A percentile compares a stretch with the other conserved stretches of the same genome.
phyloP scores from a whole-genome alignment of 1,139 yeast species.

The Magnusiomyces starmeri region DNA sequence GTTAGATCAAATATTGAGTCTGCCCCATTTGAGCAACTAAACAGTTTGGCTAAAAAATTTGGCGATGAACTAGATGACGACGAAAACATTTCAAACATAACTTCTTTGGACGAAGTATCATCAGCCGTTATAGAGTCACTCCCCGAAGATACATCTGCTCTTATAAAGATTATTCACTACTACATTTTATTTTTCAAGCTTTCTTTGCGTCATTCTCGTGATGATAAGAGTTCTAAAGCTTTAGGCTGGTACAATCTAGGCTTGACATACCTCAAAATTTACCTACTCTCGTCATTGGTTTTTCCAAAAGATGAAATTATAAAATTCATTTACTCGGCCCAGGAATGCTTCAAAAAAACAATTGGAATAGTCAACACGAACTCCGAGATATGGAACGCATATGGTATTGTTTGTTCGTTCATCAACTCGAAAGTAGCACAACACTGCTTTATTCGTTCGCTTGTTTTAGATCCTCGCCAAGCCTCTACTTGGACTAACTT shows the following conservation, averaged over 20 bases:
- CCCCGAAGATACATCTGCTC: slow-evolving; percentile 19
- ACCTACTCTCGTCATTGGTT: slow-evolving; percentile 27
- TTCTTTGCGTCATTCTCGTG: slow-evolving; percentile 32
- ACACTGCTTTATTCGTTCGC: slow-evolving; percentile 84
- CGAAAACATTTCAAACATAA: slow-evolving; percentile 11
- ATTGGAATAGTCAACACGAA: slow-evolving; percentile 64
- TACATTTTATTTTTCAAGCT: slow-evolving; percentile 23
- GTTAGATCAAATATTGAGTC: slow-evolving; percentile 36
- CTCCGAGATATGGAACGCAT: slow-evolving; percentile 69
- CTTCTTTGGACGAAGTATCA: slow-evolving; percentile 14
- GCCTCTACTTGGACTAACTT: slow-evolving; percentile 72
- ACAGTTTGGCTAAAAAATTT: slow-evolving; percentile 8
- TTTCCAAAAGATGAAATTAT: slow-evolving; percentile 22
- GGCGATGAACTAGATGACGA: slow-evolving; percentile 10
- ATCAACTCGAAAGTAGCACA: slow-evolving; percentile 70
- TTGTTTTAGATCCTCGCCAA: slow-evolving; percentile 61
- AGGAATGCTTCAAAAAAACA: slow-evolving; percentile 54
- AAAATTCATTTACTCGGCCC: slow-evolving; percentile 42
- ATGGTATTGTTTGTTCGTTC: slow-evolving; percentile 64
- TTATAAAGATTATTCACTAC: slow-evolving; percentile 17
- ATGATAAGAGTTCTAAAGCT: slow-evolving; percentile 36
- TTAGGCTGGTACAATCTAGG: slow-evolving; percentile 66
- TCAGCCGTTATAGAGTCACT: slow-evolving; percentile 4
- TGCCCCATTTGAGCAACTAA: slow-evolving; percentile 36
- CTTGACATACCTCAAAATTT: slow-evolving; percentile 50